Conservation (phyloP, 73 alveolate species). For the Paraurostyla sp. region DNA sequence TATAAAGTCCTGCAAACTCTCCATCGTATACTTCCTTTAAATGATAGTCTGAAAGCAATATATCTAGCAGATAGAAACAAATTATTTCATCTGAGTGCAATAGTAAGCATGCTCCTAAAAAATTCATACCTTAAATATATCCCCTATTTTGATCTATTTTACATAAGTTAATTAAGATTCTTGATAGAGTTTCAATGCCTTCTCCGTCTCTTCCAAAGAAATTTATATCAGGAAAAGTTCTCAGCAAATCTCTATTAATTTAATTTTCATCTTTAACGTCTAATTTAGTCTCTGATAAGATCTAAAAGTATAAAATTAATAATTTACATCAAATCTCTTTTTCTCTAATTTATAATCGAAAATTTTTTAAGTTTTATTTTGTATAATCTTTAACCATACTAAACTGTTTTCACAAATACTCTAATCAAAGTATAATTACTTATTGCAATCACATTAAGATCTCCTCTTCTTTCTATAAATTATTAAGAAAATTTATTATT, state of each 20-base stretch:
- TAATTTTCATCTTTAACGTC: background rate
- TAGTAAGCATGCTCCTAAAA: background rate
- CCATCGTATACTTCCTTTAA: background rate
- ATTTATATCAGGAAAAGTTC: conserved; percentile 1
- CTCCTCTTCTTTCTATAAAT: background rate
- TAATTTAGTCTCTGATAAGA: background rate
- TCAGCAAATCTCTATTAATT: background rate
- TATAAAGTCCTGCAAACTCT: background rate
- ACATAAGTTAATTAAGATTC: conserved; percentile 1
- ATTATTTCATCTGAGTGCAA: conserved; percentile 16
- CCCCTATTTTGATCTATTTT: conserved; percentile 3
- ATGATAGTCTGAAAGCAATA: background rate
- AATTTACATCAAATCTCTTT: background rate
- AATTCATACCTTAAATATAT: conserved; percentile 24
- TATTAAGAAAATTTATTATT: background rate
- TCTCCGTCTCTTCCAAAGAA: background rate
- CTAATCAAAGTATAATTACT: background rate
- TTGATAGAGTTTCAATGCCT: background rate
- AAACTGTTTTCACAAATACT: conserved; percentile 9
- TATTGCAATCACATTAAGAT: conserved; percentile 3
- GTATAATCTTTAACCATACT: background rate
- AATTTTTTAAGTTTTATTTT: background rate
- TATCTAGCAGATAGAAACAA: background rate
- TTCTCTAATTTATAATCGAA: background rate
- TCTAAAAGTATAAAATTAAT: background rate